A percentile compares a stretch with the other conserved stretches of the same genome.
phyloP scores from a whole-genome alignment of 2,329 filamentous ascomycete genomes.

The Trichoderma sp. region DNA sequence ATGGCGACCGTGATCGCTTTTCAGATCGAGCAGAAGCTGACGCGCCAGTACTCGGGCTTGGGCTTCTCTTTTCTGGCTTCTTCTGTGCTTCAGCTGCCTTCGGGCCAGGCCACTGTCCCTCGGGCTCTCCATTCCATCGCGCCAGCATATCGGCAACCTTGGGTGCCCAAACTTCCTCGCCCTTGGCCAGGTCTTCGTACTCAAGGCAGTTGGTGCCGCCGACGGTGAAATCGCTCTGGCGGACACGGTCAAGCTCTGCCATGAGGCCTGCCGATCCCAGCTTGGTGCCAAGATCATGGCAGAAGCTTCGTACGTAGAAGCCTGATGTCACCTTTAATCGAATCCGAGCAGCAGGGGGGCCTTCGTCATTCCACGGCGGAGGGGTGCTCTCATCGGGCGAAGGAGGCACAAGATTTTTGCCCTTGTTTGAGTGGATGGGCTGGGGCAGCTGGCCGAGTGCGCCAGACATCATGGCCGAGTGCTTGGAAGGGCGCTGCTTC shows the following conservation, averaged over 20 bases:
- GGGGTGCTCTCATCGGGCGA: conserved; percentile 52
- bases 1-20: conserved; percentile 41
- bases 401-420: conserved; percentile 59
- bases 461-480: conserved; percentile 60
- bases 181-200: conserved; percentile 74
- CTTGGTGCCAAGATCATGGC: conserved; percentile 85
- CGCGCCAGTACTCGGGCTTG: conserved; percentile 27
- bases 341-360: conserved; percentile 77
- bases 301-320: conserved; percentile 94
- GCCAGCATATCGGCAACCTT: conserved; percentile 60
- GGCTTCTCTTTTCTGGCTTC: conserved; percentile 27
- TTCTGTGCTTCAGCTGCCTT: conserved; percentile 28
- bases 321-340: conserved; percentile 93
- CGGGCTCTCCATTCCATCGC: conserved; percentile 47
- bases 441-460: conserved; percentile 58
- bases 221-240: conserved; percentile 80
- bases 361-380: conserved; percentile 62
- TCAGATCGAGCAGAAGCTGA: conserved; percentile 30
- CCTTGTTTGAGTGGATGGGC: conserved; percentile 45
- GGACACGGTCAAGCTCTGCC: conserved; percentile 77
- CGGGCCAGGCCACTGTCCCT: conserved; percentile 34
- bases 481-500: conserved; percentile 38
- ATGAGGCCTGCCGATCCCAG: conserved; percentile 83
- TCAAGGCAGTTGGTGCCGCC: conserved; percentile 73
- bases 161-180: conserved; percentile 78